These are phyloP conservation scores for Coniochaeta sp. DNA, from an alignment of 2,329 filamentous ascomycete species.

Conservation along the genomic window DNA sequence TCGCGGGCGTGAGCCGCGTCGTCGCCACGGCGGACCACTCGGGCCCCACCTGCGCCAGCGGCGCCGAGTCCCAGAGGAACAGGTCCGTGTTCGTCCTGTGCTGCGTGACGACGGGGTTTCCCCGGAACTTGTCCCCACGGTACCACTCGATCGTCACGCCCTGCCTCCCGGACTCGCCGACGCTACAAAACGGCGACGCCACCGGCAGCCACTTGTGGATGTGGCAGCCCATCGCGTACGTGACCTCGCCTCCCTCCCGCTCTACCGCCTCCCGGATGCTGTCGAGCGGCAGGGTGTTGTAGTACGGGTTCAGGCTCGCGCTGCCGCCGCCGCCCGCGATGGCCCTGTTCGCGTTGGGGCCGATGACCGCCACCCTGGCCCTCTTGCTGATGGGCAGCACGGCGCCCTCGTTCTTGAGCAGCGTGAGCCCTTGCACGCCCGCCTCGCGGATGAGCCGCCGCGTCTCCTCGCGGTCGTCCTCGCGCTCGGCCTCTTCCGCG, in stretches of 20 bases:
- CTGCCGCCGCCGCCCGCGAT: constrained; percentile 64
- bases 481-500: constrained; percentile 47
- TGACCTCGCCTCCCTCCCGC: constrained; percentile 47
- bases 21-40: constrained; percentile 59
- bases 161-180: constrained; percentile 44
- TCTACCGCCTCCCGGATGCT: constrained; percentile 49
- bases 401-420: constrained; percentile 55
- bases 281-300: constrained; percentile 56
- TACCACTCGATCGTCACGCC: constrained; percentile 61
- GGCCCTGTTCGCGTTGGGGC: constrained; percentile 59
- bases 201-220: constrained; percentile 60
- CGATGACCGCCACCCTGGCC: constrained; percentile 57
- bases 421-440: constrained; percentile 54
- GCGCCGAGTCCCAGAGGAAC: constrained; percentile 65
- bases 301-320: constrained; percentile 62
- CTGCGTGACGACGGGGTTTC: constrained; percentile 48
- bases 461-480: constrained; percentile 50
- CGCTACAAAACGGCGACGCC: constrained; percentile 52
- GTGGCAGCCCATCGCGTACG: constrained; percentile 55
- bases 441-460: constrained; percentile 52
- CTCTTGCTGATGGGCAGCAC: constrained; percentile 51
- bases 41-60: constrained; percentile 49
- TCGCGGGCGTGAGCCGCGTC: constrained; percentile 49
- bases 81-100: constrained; percentile 57
- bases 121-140: constrained; percentile 54